Percentiles rank a stretch among this genome's conserved stretches.
Evolutionary conservation across 2,329 filamentous ascomycete genomes (phyloP).

Genomic region (Lomentospora prolificans): DNA sequence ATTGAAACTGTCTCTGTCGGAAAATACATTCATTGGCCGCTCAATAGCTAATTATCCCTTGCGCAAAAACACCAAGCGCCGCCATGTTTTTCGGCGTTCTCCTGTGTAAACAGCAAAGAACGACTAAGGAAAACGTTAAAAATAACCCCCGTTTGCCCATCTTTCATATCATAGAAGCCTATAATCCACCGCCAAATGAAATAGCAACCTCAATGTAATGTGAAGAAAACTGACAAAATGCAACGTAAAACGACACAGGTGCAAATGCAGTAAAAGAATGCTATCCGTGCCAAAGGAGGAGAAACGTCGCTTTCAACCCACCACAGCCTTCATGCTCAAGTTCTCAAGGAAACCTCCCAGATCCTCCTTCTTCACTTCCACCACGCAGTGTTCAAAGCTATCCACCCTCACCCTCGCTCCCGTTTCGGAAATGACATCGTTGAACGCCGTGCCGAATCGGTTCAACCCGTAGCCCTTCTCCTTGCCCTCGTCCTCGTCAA

Average conservation of each 20-base stretch:
- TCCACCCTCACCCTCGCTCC: constrained; percentile 85
- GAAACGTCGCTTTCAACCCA: constrained; percentile 43
- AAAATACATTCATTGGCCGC: neutral
- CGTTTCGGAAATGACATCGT: constrained; percentile 87
- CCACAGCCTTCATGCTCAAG: constrained; percentile 82
- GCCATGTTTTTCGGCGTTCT: neutral
- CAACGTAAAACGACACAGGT: too few relatives aligned
- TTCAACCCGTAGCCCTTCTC: constrained; percentile 68
- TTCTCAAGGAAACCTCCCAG: constrained; percentile 82
- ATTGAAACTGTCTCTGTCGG: too few relatives aligned
- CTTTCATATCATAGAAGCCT: constrained; percentile 1
- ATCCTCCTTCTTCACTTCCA: constrained; percentile 97
- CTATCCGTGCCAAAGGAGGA: too few relatives aligned
- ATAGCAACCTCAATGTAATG: neutral
- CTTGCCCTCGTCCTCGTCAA: constrained; percentile 41
- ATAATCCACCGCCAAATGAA: neutral
- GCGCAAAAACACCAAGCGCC: neutral
- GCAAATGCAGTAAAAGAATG: too few relatives aligned
- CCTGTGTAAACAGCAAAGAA: neutral
- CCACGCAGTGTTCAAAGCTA: constrained; percentile 94
- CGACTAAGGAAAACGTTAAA: constrained; percentile 1
- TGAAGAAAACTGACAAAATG: neutral
- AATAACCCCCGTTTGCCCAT: constrained; percentile 10
- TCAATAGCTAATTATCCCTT: neutral
- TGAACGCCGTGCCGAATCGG: constrained; percentile 88